Evolutionary conservation across 2,329 filamentous ascomycete genomes (phyloP), one percentile per base, ranked within the genome.

Genomic region (Botrytis porri): DNA sequence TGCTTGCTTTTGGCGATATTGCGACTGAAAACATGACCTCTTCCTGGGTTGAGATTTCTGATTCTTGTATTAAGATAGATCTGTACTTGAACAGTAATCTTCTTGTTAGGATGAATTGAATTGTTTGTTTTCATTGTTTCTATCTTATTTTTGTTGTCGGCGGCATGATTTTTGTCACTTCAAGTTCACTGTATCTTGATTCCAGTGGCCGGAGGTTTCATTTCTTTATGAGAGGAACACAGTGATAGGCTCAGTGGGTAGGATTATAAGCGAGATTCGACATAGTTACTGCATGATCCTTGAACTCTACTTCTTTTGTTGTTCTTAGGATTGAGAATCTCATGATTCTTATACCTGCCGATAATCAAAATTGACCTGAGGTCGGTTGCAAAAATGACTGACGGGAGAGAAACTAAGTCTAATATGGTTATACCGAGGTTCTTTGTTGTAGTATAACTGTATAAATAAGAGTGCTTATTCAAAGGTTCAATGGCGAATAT

Each of bases 51-150:
- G 25, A 48, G 9, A 48, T 25, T 51, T 12, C 4, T 25, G 0
- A 2, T 22, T 0, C 4, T 25, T 51, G 10, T 25, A 14, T 51
- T 25, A 12, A 7, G 12, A n/a, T 6, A 51, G 9, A n/a, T 14
- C 22, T 51, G 25, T n/a, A 2, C 14, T 14, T 51, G 1, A 14
- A 25, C 25, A n/a, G 12, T 51, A n/a, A n/a, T 16, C 0, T 51
- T n/a, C 5, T 14, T 25, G 4, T 0, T 14, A 6, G 14, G 0
- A 3, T 4, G 5, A 3, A 14, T 16, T 16, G 0, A 6, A 14
- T 2, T 12, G 4, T n/a, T 3, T 14, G 4, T 3, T 51, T n/a
- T 3, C 8, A 16, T n/a, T 12, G 1, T n/a, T n/a, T 7, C 2
- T 16, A n/a, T n/a, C 25, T n/a, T 5, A 51, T 0, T 14, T 20